Evolutionary conservation across 805 yeast species (phyloP), one percentile per base, ranked within the genome.

Genomic region (Ogataea zsoltii): DNA sequence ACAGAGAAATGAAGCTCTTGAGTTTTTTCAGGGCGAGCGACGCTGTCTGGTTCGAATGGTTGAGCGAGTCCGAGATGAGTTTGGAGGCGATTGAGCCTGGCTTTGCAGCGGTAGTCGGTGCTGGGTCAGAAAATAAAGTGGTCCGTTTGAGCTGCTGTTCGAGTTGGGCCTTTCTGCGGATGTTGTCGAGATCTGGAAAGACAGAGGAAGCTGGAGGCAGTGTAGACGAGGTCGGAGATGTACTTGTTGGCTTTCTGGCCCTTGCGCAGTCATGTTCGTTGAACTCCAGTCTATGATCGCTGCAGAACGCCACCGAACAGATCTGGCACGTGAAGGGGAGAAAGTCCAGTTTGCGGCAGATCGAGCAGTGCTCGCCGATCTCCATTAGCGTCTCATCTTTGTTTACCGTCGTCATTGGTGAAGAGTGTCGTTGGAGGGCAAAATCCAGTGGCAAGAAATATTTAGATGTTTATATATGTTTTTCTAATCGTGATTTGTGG

Each of bases 341-440:
- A 51, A 81, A 82, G 57, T 82, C 87, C 6, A 80, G 63, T 49
- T 67, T 69, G 37, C 72, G 66, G 57, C 87, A 82, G 14, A 71
- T 63, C 21, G 60, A 54, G 59, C 87, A 82, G 54, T 79, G 78
- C 46, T 72, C 62, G n/a, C 87, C 87, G 5, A 82, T 72, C 38
- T 82, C 76, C 61, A 82, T 65, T 50, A 80, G 61, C 7, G 66
- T 56, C n/a, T 62, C 62, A 28, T 62, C 66, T 35, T 49, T 54
- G 40, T 37, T 37, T 15, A 44, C 37, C 16, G 53, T 46, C 15
- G 55, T 47, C 54, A 49, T 45, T 17, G 26, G 12, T 11, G 19
- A 19, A 13, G 7, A 16, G 5, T 5, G 7, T 11, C 16, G 7
- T 11, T 10, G 15, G 16, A 34, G 3, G 28, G 29, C 29, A 19